A percentile compares a stretch with the other conserved stretches of the same genome.
Conservation (phyloP, 495 filamentous ascomycete genomes). For the Aspergillus hancockii region DNA sequence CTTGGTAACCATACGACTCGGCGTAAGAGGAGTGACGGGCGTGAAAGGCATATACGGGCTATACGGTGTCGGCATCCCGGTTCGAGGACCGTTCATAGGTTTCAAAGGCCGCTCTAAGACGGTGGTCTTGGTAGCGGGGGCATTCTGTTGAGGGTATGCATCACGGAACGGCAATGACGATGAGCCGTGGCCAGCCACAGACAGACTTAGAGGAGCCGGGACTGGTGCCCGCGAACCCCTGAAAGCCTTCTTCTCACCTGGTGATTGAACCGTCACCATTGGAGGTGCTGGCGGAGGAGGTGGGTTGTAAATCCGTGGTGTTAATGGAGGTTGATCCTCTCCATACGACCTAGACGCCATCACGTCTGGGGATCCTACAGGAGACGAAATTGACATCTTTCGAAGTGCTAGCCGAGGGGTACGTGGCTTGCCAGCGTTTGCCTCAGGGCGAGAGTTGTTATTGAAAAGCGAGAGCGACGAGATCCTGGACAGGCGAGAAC, state of each 20-base stretch:
- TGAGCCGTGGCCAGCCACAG: conserved; percentile 29
- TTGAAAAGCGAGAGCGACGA: conserved; percentile 59
- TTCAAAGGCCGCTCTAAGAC: conserved; percentile 68
- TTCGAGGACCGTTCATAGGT: conserved; percentile 60
- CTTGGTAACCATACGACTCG: conserved; percentile 69
- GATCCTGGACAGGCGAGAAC: conserved; percentile 41
- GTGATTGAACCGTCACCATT: conserved; percentile 20
- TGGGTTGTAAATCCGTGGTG: conserved; percentile 59
- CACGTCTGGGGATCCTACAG: conserved; percentile 53
- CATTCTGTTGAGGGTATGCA: conserved; percentile 53
- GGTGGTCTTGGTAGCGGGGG: conserved; percentile 71
- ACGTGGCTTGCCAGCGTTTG: conserved; percentile 47
- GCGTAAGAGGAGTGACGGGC: conserved; percentile 84
- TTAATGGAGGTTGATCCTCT: conserved; percentile 55
- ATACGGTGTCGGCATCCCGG: conserved; percentile 79
- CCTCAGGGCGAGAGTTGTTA: conserved; percentile 54
- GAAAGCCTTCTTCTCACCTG: conserved; percentile 17
- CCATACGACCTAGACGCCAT: conserved; percentile 41
- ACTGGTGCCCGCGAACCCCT: conserved; percentile 23
- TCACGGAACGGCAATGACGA: conserved; percentile 60
- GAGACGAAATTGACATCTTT: conserved; percentile 59
- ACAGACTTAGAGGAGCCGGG: conserved; percentile 41
- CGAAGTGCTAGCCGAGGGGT: conserved; percentile 54
- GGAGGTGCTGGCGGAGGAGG: conserved; percentile 49
- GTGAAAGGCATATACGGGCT: conserved; percentile 90